phyloP scores from a whole-genome alignment of 1,139 yeast genomes.

The Geotrichum histeridarum region DNA sequence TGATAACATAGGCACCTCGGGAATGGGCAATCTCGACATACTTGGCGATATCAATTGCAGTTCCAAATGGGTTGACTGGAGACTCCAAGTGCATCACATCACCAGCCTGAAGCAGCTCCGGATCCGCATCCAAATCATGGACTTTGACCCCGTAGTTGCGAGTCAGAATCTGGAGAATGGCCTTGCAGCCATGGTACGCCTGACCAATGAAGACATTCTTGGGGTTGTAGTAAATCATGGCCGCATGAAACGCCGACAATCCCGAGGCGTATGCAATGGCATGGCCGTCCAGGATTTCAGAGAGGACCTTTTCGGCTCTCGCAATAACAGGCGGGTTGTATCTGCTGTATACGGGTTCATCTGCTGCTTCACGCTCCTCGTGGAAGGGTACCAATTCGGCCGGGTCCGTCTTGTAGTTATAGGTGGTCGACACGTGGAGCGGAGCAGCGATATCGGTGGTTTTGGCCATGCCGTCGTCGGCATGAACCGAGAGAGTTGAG shows the following conservation, averaged over 20 bases:
- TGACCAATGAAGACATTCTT: conserved; percentile 68
- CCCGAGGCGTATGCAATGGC: conserved; percentile 73
- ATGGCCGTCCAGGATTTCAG: conserved; percentile 48
- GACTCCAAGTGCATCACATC: conserved; percentile 82
- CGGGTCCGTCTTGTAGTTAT: conserved; percentile 58
- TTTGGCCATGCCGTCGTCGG: conserved; percentile 31
- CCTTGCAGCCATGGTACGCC: conserved; percentile 82
- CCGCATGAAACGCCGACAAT: conserved; percentile 72
- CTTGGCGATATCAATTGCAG: conserved; percentile 54
- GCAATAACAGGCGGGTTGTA: conserved; percentile 65
- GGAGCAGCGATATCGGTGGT: conserved; percentile 66
- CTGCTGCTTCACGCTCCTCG: conserved; percentile 35
- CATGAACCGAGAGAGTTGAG: conserved; percentile 30
- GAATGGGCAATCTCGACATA: conserved; percentile 66
- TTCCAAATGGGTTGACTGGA: conserved; percentile 83
- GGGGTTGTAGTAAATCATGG: conserved; percentile 67
- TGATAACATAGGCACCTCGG: conserved; percentile 60
- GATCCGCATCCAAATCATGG: conserved; percentile 49
- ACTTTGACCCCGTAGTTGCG: conserved; percentile 58
- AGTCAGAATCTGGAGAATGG: conserved; percentile 56
- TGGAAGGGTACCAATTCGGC: conserved; percentile 41
- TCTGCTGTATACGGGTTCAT: conserved; percentile 55
- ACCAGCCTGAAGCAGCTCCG: conserved; percentile 52
- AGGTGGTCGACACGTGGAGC: conserved; percentile 76
- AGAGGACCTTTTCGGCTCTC: conserved; percentile 64